Conservation (phyloP, 2,329 filamentous ascomycete species). For the Sporothrix schenckii region DNA sequence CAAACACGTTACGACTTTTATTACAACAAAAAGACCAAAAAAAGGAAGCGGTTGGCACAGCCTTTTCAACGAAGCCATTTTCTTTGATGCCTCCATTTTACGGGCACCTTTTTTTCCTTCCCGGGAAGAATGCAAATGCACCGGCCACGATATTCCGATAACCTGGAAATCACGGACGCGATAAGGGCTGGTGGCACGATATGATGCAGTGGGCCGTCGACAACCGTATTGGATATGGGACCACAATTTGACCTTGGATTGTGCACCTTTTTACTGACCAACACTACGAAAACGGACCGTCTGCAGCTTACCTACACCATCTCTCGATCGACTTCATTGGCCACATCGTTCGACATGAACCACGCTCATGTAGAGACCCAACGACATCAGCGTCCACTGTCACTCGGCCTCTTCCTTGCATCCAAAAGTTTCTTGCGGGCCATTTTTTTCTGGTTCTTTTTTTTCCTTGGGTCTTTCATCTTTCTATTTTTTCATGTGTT, state of each 20-base stretch:
- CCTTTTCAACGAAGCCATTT: not conserved
- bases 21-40: slow-evolving; percentile 27
- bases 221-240: not conserved
- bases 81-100: not conserved
- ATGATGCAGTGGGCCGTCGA: slow-evolving; percentile 11
- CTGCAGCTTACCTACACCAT: not conserved
- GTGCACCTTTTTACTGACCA: not conserved
- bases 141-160: not conserved
- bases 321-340: slow-evolving; percentile 3
- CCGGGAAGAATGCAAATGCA: not conserved
- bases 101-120: not conserved
- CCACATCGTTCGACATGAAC: not conserved
- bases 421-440: slow-evolving; percentile 20
- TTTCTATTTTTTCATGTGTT: slow-evolving; percentile 9
- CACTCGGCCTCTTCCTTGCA: slow-evolving; percentile 16
- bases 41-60: slow-evolving; percentile 12
- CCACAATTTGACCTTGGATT: slow-evolving; percentile 3
- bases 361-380: not conserved
- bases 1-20: slow-evolving; percentile 29
- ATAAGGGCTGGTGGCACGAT: slow-evolving; percentile 19
- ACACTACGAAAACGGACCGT: not conserved
- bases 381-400: not conserved
- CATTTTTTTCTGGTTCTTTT: slow-evolving; percentile 1
- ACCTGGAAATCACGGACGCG: too few relatives aligned
- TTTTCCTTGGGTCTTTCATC: not conserved